Conservation (phyloP, 139 green algal species). For the Chlamydomonas incerta region DNA sequence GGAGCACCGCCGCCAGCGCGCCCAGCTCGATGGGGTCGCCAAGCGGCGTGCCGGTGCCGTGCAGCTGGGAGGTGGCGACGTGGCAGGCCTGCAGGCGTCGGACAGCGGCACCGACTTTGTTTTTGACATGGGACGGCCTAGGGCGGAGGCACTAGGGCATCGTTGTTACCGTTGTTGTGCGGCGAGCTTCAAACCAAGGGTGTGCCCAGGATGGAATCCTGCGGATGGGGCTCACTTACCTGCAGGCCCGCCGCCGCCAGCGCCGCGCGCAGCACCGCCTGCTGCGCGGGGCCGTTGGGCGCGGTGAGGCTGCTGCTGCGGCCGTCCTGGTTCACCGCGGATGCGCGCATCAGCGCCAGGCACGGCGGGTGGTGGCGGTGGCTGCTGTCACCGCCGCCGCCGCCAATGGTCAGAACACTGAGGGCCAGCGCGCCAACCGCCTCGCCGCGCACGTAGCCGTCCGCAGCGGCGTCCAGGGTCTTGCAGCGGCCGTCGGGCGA, state of each 20-base stretch:
- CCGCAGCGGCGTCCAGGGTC: constrained; percentile 80
- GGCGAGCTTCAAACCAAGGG: too few relatives aligned
- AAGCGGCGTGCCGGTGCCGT: constrained; percentile 81
- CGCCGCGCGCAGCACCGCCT: constrained; percentile 68
- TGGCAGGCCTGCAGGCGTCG: not conserved
- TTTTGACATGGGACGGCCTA: too few relatives aligned
- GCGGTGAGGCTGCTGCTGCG: constrained; percentile 89
- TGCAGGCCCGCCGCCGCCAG: constrained; percentile 48
- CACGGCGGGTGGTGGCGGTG: not conserved
- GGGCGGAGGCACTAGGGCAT: too few relatives aligned
- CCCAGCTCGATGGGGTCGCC: constrained; percentile 84
- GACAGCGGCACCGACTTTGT: too few relatives aligned
- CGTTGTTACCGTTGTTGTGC: too few relatives aligned
- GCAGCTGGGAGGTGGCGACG: constrained; percentile 59
- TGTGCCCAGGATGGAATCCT: too few relatives aligned
- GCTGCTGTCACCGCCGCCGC: not conserved
- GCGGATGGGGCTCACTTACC: too few relatives aligned
- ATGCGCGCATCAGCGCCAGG: constrained; percentile 62
- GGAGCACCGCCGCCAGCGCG: constrained; percentile 55
- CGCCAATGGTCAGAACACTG: not conserved
- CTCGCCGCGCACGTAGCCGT: constrained; percentile 89
- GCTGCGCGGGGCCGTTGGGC: constrained; percentile 90
- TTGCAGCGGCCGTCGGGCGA: constrained; percentile 88
- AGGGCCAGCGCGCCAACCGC: constrained; percentile 61
- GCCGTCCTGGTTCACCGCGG: constrained; percentile 93